These are phyloP conservation scores for Trichomonascus vanleenenianus DNA, from an alignment of 805 yeast species.

Conservation along the genomic window DNA sequence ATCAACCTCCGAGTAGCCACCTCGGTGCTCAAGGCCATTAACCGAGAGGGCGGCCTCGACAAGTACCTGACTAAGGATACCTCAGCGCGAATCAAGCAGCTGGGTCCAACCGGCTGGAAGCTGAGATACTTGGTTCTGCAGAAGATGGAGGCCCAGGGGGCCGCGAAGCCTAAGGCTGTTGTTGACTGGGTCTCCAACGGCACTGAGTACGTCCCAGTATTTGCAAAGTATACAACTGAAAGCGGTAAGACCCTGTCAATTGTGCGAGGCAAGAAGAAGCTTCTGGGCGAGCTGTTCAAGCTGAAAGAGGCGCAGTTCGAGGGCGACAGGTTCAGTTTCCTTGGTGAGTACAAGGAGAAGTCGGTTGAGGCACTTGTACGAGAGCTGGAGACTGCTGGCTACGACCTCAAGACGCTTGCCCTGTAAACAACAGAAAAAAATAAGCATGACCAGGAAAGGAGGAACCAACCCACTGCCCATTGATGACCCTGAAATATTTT, in stretches of 20 bases:
- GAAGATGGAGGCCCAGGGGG: slow-evolving; percentile 33
- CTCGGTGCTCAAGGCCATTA: slow-evolving; percentile 75
- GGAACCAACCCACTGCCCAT: no score
- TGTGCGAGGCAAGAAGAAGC: slow-evolving; percentile 56
- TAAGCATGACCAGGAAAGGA: no score
- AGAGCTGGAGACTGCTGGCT: slow-evolving; percentile 38
- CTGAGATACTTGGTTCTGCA: slow-evolving; percentile 67
- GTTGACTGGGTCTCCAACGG: slow-evolving; percentile 28
- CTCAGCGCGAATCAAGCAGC: slow-evolving; percentile 81
- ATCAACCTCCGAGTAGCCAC: slow-evolving; percentile 62
- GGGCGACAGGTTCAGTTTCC: slow-evolving; percentile 38
- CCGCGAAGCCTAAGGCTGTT: slow-evolving; percentile 33
- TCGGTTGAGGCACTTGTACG: slow-evolving; percentile 42
- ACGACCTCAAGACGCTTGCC: slow-evolving; percentile 23
- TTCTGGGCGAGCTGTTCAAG: slow-evolving; percentile 34
- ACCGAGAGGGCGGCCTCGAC: slow-evolving; percentile 93
- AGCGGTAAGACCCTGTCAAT: slow-evolving; percentile 41
- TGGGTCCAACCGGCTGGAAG: slow-evolving; percentile 91
- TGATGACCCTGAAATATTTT: no score
- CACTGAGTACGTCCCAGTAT: slow-evolving; percentile 32
- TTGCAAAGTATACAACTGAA: slow-evolving; percentile 35
- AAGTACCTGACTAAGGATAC: slow-evolving; percentile 80
- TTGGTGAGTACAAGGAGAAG: slow-evolving; percentile 40
- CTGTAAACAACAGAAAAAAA: no score
- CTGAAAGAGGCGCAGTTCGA: slow-evolving; percentile 23